phyloP scores from a whole-genome alignment of 2,329 filamentous ascomycete genomes.

The Tolypocladium sp. region DNA sequence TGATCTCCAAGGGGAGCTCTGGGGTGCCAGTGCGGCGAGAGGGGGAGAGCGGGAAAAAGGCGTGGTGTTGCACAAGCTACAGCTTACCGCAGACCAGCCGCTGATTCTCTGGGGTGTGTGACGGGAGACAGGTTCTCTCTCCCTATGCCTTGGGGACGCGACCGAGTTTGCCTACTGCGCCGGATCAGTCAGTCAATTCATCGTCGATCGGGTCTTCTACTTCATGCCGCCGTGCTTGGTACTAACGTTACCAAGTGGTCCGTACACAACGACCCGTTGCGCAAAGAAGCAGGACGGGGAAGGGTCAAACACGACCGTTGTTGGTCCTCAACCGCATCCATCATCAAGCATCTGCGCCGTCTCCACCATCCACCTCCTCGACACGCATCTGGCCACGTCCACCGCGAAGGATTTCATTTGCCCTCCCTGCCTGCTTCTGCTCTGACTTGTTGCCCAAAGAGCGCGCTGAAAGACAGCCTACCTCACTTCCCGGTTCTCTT shows the following conservation, averaged over 20 bases:
- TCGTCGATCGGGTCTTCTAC: background rate
- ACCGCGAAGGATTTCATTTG: background rate
- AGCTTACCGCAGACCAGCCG: background rate
- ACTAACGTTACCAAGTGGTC: background rate
- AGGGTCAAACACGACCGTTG: background rate
- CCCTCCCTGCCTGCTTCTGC: background rate
- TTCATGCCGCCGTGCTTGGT: background rate
- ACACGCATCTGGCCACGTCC: background rate
- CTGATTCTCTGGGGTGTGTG: background rate
- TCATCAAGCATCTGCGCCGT: background rate
- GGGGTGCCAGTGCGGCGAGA: background rate
- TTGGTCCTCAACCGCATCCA: background rate
- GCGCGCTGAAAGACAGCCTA: constrained; percentile 4
- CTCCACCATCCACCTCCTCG: background rate
- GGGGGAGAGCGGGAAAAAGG: background rate
- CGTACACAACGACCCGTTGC: too few relatives aligned
- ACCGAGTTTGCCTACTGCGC: background rate
- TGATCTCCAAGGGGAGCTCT: background rate
- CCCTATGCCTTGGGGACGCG: too few relatives aligned
- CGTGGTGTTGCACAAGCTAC: background rate
- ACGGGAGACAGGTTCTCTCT: background rate
- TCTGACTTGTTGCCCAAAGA: background rate
- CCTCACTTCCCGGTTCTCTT: constrained; percentile 3
- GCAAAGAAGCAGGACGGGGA: background rate
- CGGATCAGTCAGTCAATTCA: background rate